Conservation (phyloP, 176 grass and related monocot species). For the Oryza nivara region DNA sequence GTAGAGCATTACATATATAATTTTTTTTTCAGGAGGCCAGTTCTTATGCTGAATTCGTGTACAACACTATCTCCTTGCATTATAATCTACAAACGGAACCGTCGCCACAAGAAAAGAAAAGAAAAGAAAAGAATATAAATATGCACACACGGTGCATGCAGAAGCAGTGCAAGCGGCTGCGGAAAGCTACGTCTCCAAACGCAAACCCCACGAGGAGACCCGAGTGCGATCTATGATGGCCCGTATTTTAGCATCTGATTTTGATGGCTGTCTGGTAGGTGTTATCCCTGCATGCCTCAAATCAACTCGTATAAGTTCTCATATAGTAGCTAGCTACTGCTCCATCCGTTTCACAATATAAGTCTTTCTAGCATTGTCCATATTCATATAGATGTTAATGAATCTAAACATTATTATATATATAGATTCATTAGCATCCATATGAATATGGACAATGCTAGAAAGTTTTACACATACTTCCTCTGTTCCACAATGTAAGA, state of each 20-base stretch:
- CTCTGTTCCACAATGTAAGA: too few species aligned
- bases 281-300: neutral
- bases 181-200: constrained; percentile 41
- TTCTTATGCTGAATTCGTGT: constrained; percentile 37
- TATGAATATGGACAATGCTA: too few species aligned
- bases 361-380: too few species aligned
- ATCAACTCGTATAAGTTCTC: neutral
- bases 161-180: constrained; percentile 29
- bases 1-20: constrained; percentile 16
- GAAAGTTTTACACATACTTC: too few species aligned
- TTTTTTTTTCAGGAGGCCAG: constrained; percentile 1
- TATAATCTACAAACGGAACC: constrained; percentile 9
- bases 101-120: neutral
- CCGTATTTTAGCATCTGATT: constrained; percentile 31
- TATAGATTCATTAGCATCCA: too few species aligned
- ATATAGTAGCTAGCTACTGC: neutral
- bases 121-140: neutral
- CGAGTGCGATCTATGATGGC: constrained; percentile 53
- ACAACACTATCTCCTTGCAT: constrained; percentile 35
- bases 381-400: too few species aligned
- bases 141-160: neutral
- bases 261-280: constrained; percentile 31
- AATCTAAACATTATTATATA: too few species aligned
- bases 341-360: too few species aligned
- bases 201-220: constrained; percentile 20